Percentiles rank a stretch among this genome's conserved stretches.
These are phyloP conservation scores for Streptanthus diversifolius DNA, from an alignment of 345 rosid species.

Conservation along the genomic window DNA sequence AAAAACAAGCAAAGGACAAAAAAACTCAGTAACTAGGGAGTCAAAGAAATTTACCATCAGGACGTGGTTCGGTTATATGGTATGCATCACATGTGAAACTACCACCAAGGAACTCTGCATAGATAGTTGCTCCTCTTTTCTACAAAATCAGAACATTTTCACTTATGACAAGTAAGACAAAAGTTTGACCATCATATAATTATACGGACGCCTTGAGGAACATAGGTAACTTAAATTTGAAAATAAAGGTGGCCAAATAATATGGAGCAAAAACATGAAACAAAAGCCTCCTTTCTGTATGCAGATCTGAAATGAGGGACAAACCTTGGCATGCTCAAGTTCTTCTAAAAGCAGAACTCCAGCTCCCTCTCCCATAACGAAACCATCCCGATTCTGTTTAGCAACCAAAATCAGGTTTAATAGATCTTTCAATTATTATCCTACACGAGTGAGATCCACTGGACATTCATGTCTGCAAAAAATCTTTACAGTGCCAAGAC, in stretches of 20 bases:
- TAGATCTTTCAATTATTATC: background rate
- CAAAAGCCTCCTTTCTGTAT: background rate
- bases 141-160: constrained; percentile 33
- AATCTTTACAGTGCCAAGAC: background rate
- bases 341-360: constrained; percentile 94
- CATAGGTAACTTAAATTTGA: background rate
- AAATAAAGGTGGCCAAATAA: background rate
- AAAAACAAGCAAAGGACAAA: background rate
- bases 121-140: constrained; percentile 84
- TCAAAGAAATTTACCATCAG: constrained; percentile 56
- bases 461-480: background rate
- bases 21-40: background rate
- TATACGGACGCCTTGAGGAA: background rate
- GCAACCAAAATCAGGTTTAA: constrained; percentile 8
- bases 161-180: background rate
- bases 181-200: background rate
- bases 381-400: constrained; percentile 85
- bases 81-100: constrained; percentile 93
- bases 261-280: background rate
- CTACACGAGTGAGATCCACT: background rate
- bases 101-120: constrained; percentile 94
- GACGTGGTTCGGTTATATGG: constrained; percentile 92
- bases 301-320: background rate
- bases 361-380: constrained; percentile 98
- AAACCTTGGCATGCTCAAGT: constrained; percentile 93